These are phyloP conservation scores for Bacterosira constricta DNA, from an alignment of 108 stramenopile species.

Conservation along the genomic window DNA sequence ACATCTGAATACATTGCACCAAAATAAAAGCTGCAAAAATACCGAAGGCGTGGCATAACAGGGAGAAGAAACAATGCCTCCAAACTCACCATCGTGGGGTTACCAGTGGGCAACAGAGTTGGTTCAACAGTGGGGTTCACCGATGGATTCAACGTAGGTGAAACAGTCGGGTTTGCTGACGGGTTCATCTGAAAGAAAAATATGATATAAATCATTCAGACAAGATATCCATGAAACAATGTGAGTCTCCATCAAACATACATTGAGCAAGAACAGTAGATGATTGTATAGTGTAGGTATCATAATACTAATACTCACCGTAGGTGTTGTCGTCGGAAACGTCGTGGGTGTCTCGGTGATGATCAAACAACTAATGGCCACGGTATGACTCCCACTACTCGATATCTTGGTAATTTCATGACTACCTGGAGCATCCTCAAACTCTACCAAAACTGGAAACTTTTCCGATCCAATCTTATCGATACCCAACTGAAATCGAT, in stretches of 20 bases:
- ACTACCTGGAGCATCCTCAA: neutral
- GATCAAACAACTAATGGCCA: conserved; percentile 14
- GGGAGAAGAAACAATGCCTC: no score
- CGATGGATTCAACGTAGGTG: no score
- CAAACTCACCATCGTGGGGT: neutral
- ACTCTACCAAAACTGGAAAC: conserved; percentile 2
- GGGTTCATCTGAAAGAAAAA: no score
- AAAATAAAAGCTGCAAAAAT: neutral
- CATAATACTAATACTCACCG: no score
- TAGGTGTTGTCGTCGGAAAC: conserved; percentile 17
- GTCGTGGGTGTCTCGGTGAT: neutral
- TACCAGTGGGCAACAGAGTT: neutral
- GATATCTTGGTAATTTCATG: conserved; percentile 18
- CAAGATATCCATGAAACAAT: neutral
- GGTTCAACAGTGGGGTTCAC: no score
- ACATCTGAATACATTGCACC: no score
- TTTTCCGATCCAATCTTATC: neutral
- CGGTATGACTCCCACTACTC: conserved; percentile 16
- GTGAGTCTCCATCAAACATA: neutral
- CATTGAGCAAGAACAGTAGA: no score
- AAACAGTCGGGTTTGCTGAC: neutral
- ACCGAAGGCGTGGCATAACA: no score
- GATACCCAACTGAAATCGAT: conserved; percentile 22
- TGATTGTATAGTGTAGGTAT: no score
- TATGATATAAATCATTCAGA: neutral